Conservation (phyloP, 2,329 filamentous ascomycete species). For the Helicocarpus griseus region DNA sequence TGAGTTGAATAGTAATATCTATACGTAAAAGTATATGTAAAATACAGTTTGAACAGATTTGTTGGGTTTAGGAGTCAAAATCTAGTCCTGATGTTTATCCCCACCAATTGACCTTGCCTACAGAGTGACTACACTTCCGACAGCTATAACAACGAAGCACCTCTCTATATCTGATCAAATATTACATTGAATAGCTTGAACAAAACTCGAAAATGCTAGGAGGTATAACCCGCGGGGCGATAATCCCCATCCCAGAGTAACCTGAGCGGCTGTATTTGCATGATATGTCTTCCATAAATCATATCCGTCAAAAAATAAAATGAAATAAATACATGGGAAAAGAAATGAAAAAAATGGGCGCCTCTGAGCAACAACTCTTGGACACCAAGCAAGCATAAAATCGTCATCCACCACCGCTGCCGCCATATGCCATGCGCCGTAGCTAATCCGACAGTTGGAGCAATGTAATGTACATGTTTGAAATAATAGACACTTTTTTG, state of each 20-base stretch:
- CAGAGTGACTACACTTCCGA: too few species aligned
- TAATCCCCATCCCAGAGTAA: not conserved
- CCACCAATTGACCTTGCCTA: too few species aligned
- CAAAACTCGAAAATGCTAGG: too few species aligned
- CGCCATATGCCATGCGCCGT: not conserved
- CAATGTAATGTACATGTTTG: conserved; percentile 1
- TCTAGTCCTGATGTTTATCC: too few species aligned
- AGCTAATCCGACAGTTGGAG: not conserved
- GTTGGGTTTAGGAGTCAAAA: too few species aligned
- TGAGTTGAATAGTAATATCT: too few species aligned
- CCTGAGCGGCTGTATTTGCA: not conserved
- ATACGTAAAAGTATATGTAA: too few species aligned
- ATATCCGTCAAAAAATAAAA: not conserved
- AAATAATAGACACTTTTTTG: not conserved
- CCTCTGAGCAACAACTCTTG: not conserved
- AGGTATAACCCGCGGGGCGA: too few species aligned
- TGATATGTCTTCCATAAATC: not conserved
- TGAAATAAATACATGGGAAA: not conserved
- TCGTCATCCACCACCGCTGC: not conserved
- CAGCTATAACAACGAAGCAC: too few species aligned
- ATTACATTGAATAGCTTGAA: too few species aligned
- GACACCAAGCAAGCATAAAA: not conserved
- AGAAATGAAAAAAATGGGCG: not conserved
- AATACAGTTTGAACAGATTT: too few species aligned
- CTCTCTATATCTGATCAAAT: too few species aligned